Evolutionary conservation across 2,329 filamentous ascomycete species (phyloP), one percentile per base, ranked within the genome.

Genomic region (Penicillium sp.): DNA sequence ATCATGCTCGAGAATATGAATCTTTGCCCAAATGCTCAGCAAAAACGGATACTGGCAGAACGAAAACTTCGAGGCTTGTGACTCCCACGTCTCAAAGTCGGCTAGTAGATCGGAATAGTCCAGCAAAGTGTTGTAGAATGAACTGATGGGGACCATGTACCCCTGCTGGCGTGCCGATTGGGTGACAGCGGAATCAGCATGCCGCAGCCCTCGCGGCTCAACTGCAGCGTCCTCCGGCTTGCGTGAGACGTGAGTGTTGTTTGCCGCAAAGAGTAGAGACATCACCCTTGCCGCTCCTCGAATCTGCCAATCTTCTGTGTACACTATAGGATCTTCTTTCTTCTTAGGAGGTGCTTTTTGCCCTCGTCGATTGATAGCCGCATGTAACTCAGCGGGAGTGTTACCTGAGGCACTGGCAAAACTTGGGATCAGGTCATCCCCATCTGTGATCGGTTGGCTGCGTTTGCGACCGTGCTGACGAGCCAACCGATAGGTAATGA

Each of bases 31-130:
- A 56, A 96, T 90, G 54, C 89, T 95, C 35, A 96, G 77, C 58
- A 95, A 84, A 62, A 95, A 95, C 0, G 91, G 89, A 62, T 95
- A 95, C 65, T 95, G 89, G 65, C 90, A 95, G 64, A 96, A 95
- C 0, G 88, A 81, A 65, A 95, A 95, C 57, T 83, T 88, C 18
- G 79, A 78, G 44, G 80, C 79, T 56, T 81, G 85, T 4, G 81
- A 79, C 65, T 95, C 90, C 91, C 91, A 96, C 8, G 82, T 79
- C 63, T 95, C 89, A 62, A 95, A 95, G 66, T 96, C 91, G 0
- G 81, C 81, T 41, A 93, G 81, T 6, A 95, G 77, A 64, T 95
- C 89, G n/a, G 85, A 82, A 60, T 89, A 89, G 65, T 96, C 91
- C 8, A 95, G 79, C 51, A 95, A 73, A 1, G 87, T 87, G 63